Percentiles rank a stretch among this genome's conserved stretches.
These are phyloP conservation scores for Fusarium vanettenii DNA, from an alignment of 2,329 filamentous ascomycete species.

Conservation along the genomic window DNA sequence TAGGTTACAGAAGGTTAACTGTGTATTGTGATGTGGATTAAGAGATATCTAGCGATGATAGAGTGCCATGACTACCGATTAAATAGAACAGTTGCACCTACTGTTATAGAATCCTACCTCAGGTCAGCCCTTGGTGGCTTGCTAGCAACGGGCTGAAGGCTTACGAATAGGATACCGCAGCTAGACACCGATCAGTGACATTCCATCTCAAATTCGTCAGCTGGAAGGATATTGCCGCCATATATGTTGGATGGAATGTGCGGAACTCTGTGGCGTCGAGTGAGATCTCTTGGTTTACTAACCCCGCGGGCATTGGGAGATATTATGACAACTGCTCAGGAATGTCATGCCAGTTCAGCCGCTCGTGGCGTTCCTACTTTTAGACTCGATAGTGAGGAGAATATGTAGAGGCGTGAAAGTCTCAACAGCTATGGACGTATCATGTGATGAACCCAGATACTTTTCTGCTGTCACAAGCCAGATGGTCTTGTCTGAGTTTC, in stretches of 20 bases:
- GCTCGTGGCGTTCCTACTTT: neutral
- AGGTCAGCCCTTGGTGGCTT: neutral
- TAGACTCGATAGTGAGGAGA: neutral
- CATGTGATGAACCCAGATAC: neutral
- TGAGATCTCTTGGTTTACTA: neutral
- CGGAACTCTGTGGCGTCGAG: neutral
- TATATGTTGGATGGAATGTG: neutral
- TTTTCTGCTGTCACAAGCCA: neutral
- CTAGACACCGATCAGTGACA: neutral
- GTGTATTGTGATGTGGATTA: neutral
- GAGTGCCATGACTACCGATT: neutral
- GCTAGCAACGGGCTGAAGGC: neutral
- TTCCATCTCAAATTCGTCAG: neutral
- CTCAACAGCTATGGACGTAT: neutral
- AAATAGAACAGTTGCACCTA: neutral
- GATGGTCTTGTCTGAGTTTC: neutral
- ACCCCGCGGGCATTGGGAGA: neutral
- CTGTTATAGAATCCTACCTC: neutral
- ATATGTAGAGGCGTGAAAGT: neutral
- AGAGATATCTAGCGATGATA: neutral
- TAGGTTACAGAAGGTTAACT: neutral
- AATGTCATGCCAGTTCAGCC: neutral
- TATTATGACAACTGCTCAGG: neutral
- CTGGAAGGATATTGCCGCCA: neutral
- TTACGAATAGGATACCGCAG: neutral